A percentile compares a stretch with the other conserved stretches of the same genome.
These are phyloP conservation scores for Arthroderma uncinatum DNA, from an alignment of 2,329 filamentous ascomycete genomes.

Conservation along the genomic window DNA sequence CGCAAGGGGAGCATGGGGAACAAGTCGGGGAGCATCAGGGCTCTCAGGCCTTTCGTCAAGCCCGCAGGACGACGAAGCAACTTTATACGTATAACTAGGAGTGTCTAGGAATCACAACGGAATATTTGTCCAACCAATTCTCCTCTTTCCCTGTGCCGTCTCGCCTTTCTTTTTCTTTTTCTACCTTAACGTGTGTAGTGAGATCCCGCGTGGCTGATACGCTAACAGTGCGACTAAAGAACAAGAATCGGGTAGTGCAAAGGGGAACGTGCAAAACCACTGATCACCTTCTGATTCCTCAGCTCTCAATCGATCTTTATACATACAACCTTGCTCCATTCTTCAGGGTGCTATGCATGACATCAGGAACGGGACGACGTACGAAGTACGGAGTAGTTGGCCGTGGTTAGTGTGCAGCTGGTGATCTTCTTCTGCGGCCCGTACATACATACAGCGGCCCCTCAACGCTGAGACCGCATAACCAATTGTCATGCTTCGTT, in stretches of 20 bases:
- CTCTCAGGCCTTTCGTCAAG: too few relatives aligned
- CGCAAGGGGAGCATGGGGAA: too few relatives aligned
- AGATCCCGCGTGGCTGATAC: constrained; percentile 5
- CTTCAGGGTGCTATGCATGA: neutral
- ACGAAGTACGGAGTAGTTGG: neutral
- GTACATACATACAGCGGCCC: neutral
- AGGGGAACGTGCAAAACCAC: neutral
- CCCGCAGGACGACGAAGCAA: too few relatives aligned
- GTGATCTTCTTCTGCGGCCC: neutral
- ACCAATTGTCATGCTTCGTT: neutral
- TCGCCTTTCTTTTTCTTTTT: neutral
- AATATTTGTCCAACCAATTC: too few relatives aligned
- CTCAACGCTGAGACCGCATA: neutral
- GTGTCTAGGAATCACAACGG: too few relatives aligned
- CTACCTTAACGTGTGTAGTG: neutral
- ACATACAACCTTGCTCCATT: too few relatives aligned
- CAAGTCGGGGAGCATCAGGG: too few relatives aligned
- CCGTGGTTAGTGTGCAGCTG: neutral
- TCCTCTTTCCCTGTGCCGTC: neutral
- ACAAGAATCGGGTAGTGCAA: neutral
- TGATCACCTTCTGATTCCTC: neutral
- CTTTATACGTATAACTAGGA: too few relatives aligned
- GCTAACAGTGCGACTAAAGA: constrained; percentile 3
- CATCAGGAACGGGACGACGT: neutral
- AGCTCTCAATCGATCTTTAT: neutral